Base-by-base conservation (phyloP, 805 yeast genomes). In the Candida anglica region DNA sequence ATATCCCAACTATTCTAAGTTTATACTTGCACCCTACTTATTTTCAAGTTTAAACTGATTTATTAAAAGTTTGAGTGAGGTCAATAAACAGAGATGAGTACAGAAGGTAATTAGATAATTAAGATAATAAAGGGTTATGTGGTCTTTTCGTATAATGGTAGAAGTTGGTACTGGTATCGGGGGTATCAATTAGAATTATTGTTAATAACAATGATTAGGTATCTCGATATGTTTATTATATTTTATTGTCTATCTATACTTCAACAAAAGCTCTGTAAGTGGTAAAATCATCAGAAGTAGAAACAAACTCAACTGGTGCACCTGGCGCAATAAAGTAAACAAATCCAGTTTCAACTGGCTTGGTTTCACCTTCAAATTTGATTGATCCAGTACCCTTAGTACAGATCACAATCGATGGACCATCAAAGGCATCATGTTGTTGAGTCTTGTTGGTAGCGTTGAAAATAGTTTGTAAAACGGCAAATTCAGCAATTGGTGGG, bases 401-500 rank as follows among this genome's bases (percentile, higher is more conserved):
- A 38, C 81, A 76, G 38, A 93, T 83, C 41, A 88, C 58, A 46
- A 93, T 81, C 31, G 95, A 85, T 45, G 98, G 97, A 32, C 98
- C 98, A 28, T 77, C 65, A 28, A 93, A 66, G 5, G 69, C 78
- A 34, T 77, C 74, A 47, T 81, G 73, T 23, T 55, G 51, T 56
- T 85, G 84, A 13, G 53, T 57, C 46, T 77, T 68, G 28, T 71
- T 74, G 8, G 69, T 53, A 25, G 44, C 35, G 33, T 70, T 66
- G 51, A 82, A 81, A 29, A 76, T 74, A 28, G 91, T 81, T 63
- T 86, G 88, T 52, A 93, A 71, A n/a, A 93, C 97, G 4, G 96
- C 73, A 53, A 93, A 93, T 69, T 93, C 99, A 42, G 81, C 95
- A 54, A 93, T 93, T 38, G 99, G 99, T 21, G 99, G 99, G 58